These are phyloP conservation scores for Spathaspora arborariae DNA, from an alignment of 805 yeast species.

Conservation along the genomic window DNA sequence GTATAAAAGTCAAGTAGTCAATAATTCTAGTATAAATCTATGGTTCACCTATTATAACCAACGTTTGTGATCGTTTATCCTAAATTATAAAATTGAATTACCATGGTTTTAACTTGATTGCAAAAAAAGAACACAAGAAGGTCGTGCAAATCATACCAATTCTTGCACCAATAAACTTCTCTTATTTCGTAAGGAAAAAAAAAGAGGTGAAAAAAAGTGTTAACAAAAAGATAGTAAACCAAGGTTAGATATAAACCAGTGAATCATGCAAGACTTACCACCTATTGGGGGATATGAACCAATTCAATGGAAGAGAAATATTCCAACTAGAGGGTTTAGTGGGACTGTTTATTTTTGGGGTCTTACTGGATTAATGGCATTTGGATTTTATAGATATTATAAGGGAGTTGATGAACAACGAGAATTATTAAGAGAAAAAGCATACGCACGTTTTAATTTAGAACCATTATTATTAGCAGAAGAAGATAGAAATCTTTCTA, in stretches of 20 bases:
- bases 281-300: slow-evolving; percentile 84
- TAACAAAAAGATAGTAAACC: background rate
- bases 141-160: background rate
- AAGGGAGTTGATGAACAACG: slow-evolving; percentile 71
- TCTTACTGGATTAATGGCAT: slow-evolving; percentile 58
- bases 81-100: background rate
- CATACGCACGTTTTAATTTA: slow-evolving; percentile 72
- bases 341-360: slow-evolving; percentile 70
- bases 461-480: slow-evolving; percentile 78
- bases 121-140: background rate
- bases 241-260: background rate
- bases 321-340: slow-evolving; percentile 82
- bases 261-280: slow-evolving; percentile 70
- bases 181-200: background rate
- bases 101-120: background rate
- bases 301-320: slow-evolving; percentile 83
- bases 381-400: slow-evolving; percentile 66
- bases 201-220: background rate
- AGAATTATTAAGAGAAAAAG: slow-evolving; percentile 70
- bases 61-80: too few relatives aligned
- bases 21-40: too few relatives aligned
- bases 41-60: too few relatives aligned
- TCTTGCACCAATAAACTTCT: background rate
- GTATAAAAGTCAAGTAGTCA: too few relatives aligned
- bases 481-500: slow-evolving; percentile 71